Percentiles rank a stretch among this genome's conserved stretches.
Conservation (phyloP, 1,139 yeast species). For the Hyphopichia buzzinii region DNA sequence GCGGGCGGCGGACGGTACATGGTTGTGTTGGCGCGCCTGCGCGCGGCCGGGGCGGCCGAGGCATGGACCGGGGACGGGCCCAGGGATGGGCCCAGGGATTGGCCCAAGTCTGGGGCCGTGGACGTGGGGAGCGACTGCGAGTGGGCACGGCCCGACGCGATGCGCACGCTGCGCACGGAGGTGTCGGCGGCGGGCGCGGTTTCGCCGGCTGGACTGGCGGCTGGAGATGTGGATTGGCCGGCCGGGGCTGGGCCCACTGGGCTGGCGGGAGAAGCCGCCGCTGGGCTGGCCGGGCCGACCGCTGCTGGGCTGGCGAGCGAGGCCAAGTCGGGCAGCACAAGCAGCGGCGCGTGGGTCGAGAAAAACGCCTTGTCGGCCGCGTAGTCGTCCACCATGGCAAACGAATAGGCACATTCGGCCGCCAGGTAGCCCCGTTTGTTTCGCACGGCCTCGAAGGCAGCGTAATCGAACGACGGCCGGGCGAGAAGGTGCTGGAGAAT, state of each 20-base stretch:
- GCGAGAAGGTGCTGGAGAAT: slow-evolving; percentile 38
- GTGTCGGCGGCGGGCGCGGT: neutral
- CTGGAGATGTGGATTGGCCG: neutral
- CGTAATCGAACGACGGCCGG: slow-evolving; percentile 16
- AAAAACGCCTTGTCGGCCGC: slow-evolving; percentile 17
- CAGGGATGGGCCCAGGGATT: slow-evolving; percentile 2
- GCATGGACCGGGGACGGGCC: slow-evolving; percentile 19
- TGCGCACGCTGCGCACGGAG: neutral
- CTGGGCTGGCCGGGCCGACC: too few relatives aligned
- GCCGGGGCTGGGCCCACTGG: neutral
- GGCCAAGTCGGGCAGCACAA: slow-evolving; percentile 20
- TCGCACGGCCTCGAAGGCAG: slow-evolving; percentile 23
- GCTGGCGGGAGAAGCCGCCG: too few relatives aligned
- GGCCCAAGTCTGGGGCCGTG: slow-evolving; percentile 6
- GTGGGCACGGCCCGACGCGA: slow-evolving; percentile 22
- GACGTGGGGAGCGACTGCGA: slow-evolving; percentile 34
- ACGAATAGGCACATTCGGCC: slow-evolving; percentile 52
- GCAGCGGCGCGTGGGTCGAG: slow-evolving; percentile 7
- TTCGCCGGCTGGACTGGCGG: neutral
- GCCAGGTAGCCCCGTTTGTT: slow-evolving; percentile 75
- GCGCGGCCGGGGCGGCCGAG: slow-evolving; percentile 8
- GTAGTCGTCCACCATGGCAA: slow-evolving; percentile 36
- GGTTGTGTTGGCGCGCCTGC: slow-evolving; percentile 37
- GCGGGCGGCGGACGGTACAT: slow-evolving; percentile 28
- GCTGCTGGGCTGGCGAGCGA: slow-evolving; percentile 36